A percentile compares a stretch with the other conserved stretches of the same genome.
Conservation (phyloP, 768 basidiomycete genomes). For the Sistotremastrum niveocremeum region DNA sequence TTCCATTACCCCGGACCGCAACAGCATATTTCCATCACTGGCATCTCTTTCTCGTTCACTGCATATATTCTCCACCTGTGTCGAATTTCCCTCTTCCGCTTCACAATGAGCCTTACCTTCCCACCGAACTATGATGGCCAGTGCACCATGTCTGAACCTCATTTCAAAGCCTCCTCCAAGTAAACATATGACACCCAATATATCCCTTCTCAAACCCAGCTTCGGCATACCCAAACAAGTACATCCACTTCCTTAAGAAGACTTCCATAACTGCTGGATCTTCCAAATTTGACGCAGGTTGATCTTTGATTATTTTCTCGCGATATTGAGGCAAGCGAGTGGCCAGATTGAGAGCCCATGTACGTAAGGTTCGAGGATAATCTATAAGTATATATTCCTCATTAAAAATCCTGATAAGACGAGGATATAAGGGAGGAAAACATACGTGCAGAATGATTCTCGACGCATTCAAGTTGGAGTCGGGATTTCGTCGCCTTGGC, state of each 20-base stretch:
- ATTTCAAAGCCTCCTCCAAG: conserved; percentile 17
- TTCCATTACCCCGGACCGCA: too few species aligned
- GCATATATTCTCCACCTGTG: too few species aligned
- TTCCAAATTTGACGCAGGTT: conserved; percentile 35
- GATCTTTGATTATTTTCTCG: conserved; percentile 23
- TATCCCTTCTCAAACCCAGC: conserved; percentile 75
- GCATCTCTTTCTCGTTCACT: too few species aligned
- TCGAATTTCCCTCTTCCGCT: too few species aligned
- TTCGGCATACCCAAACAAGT: conserved; percentile 70
- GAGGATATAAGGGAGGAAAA: not conserved
- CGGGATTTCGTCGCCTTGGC: conserved; percentile 55
- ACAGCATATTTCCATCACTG: too few species aligned
- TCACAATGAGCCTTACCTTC: too few species aligned
- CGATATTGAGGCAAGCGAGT: not conserved
- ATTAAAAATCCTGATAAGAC: not conserved
- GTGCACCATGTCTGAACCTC: too few species aligned
- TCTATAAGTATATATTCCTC: conserved; percentile 23
- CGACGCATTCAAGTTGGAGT: conserved; percentile 73
- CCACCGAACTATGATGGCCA: too few species aligned
- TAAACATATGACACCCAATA: conserved; percentile 73
- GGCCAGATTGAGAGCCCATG: conserved; percentile 44
- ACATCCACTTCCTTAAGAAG: conserved; percentile 77
- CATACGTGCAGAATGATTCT: conserved; percentile 73
- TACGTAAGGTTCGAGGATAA: conserved; percentile 85
- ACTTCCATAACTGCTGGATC: conserved; percentile 44